phyloP scores from a whole-genome alignment of 2,329 filamentous ascomycete genomes.

The Juglanconis sp. region DNA sequence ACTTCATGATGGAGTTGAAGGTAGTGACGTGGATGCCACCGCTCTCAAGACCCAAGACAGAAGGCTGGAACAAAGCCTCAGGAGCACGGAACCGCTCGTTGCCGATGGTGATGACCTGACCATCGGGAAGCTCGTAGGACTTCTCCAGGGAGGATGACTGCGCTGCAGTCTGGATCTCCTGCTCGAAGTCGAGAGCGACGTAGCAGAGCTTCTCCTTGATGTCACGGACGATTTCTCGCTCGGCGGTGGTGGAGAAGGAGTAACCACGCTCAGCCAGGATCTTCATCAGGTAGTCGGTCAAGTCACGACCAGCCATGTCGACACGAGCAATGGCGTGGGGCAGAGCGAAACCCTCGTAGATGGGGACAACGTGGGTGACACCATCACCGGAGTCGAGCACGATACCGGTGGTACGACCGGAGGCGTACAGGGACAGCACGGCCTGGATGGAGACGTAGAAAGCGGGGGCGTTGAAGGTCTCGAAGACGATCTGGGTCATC shows the following conservation, averaged over 20 bases:
- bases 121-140: constrained; percentile 99
- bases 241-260: constrained; percentile 98
- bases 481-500: constrained; percentile 99
- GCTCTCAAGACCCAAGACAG: constrained; percentile 94
- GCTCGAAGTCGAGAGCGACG: constrained; percentile 99
- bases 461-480: constrained; percentile 99
- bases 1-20: constrained; percentile 99
- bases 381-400: constrained; percentile 99
- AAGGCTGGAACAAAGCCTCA: constrained; percentile 99
- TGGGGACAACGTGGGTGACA: constrained; percentile 99
- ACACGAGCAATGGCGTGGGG: constrained; percentile 99
- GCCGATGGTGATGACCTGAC: constrained; percentile 98
- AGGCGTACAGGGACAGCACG: constrained; percentile 98
- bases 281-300: constrained; percentile 99
- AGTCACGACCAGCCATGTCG: constrained; percentile 99
- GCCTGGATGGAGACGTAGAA: constrained; percentile 99
- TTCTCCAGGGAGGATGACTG: constrained; percentile 99
- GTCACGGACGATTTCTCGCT: constrained; percentile 47
- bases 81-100: constrained; percentile 99
- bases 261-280: constrained; percentile 99
- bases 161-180: constrained; percentile 99
- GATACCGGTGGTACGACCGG: constrained; percentile 99
- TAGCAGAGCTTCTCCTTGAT: constrained; percentile 99
- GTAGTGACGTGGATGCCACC: constrained; percentile 99
- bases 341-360: constrained; percentile 99